Percentiles rank a stretch among this genome's conserved stretches.
Evolutionary conservation across 805 yeast species (phyloP).

Genomic region (Maudiozyma bulderi): DNA sequence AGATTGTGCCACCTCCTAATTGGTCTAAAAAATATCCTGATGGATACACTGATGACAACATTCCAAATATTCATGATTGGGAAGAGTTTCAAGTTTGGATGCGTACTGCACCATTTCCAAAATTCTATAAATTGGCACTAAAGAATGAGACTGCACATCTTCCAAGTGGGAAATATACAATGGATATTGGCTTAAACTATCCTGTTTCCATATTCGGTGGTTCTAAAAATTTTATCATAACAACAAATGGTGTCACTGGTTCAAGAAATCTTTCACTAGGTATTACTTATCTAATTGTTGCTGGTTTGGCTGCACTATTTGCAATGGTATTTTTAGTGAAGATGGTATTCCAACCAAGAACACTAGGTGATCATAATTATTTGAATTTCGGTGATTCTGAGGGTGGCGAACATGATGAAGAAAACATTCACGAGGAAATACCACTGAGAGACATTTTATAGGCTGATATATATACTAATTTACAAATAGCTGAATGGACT

Average conservation of each 20-base stretch:
- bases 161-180: slow-evolving; percentile 56
- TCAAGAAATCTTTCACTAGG: slow-evolving; percentile 83
- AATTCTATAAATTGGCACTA: slow-evolving; percentile 73
- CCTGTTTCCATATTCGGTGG: slow-evolving; percentile 83
- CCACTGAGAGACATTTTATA: slow-evolving; percentile 17
- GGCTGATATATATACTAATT: neutral
- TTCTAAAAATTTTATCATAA: slow-evolving; percentile 69
- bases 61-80: slow-evolving; percentile 63
- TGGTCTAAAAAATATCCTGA: slow-evolving; percentile 64
- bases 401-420: slow-evolving; percentile 4
- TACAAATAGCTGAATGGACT: neutral
- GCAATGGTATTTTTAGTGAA: slow-evolving; percentile 71
- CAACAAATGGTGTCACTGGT: slow-evolving; percentile 78
- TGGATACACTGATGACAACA: slow-evolving; percentile 59
- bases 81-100: slow-evolving; percentile 76
- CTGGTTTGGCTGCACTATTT: slow-evolving; percentile 61
- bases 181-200: slow-evolving; percentile 64
- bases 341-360: slow-evolving; percentile 75
- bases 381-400: slow-evolving; percentile 33
- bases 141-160: slow-evolving; percentile 55
- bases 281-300: slow-evolving; percentile 75
- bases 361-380: slow-evolving; percentile 72
- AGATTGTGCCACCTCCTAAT: slow-evolving; percentile 76
- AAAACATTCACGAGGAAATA: slow-evolving; percentile 1
- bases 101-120: slow-evolving; percentile 89